These are phyloP conservation scores for Phaeolepiota aurea DNA, from an alignment of 768 basidiomycete genomes.

Conservation along the genomic window DNA sequence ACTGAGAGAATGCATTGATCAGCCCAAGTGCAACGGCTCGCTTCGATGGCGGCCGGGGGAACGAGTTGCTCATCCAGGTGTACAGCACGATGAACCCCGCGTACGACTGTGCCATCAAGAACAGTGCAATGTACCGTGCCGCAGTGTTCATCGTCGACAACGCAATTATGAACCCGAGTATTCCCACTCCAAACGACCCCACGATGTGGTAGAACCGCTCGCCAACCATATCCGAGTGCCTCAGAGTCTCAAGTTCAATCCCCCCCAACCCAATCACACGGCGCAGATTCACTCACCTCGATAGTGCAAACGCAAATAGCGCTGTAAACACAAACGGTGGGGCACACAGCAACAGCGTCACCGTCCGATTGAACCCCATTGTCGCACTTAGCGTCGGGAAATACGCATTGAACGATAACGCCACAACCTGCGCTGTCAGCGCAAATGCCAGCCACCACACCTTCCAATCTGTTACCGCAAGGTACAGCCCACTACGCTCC, in stretches of 20 bases:
- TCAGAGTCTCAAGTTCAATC: too few relatives aligned
- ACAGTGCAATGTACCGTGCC: slow-evolving; percentile 67
- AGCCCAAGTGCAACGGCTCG: slow-evolving; percentile 76
- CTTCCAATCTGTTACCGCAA: slow-evolving; percentile 72
- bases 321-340: slow-evolving; percentile 75
- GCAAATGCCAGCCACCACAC: slow-evolving; percentile 76
- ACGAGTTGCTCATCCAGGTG: slow-evolving; percentile 39
- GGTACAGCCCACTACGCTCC: slow-evolving; percentile 15
- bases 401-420: slow-evolving; percentile 71
- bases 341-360: slow-evolving; percentile 69
- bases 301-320: slow-evolving; percentile 42
- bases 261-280: too few relatives aligned
- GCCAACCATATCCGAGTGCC: slow-evolving; percentile 67
- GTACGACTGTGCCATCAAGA: slow-evolving; percentile 74
- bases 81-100: slow-evolving; percentile 59
- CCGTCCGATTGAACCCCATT: slow-evolving; percentile 55
- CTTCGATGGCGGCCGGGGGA: slow-evolving; percentile 75
- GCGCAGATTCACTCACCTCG: slow-evolving; percentile 7
- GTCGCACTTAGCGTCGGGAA: slow-evolving; percentile 74
- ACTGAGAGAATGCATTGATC: slow-evolving; percentile 72
- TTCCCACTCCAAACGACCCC: slow-evolving; percentile 48
- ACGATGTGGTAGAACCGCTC: slow-evolving; percentile 73
- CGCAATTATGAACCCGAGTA: slow-evolving; percentile 69
- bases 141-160: slow-evolving; percentile 61
- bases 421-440: slow-evolving; percentile 49